Conservation (phyloP, 2,329 filamentous ascomycete genomes). For the Neonectria ditissima region DNA sequence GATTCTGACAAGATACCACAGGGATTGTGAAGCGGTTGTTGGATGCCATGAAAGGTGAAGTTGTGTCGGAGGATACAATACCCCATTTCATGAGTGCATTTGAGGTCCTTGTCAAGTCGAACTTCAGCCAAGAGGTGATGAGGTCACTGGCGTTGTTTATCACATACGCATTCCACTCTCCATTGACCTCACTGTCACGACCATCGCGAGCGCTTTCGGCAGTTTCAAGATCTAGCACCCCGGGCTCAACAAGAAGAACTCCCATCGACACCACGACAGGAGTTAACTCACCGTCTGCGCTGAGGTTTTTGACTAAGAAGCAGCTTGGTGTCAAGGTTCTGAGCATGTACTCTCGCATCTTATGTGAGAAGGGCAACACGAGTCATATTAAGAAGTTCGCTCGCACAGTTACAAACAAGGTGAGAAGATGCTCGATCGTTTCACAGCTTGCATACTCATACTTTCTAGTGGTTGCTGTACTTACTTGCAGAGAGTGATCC, state of each 20-base stretch:
- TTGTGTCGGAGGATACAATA: constrained; percentile 77
- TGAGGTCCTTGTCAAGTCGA: constrained; percentile 81
- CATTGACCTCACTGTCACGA: constrained; percentile 60
- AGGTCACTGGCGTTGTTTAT: constrained; percentile 91
- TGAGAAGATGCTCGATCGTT: constrained; percentile 52
- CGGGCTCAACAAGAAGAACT: constrained; percentile 52
- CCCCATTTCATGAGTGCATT: constrained; percentile 84
- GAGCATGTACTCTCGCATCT: constrained; percentile 79
- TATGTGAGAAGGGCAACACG: constrained; percentile 79
- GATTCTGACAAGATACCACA: constrained; percentile 52
- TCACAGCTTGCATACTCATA: constrained; percentile 26
- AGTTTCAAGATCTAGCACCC: constrained; percentile 56
- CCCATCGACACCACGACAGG: constrained; percentile 51
- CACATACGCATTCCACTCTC: constrained; percentile 85
- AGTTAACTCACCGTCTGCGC: constrained; percentile 44
- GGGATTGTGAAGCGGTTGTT: constrained; percentile 91
- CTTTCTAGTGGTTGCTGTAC: constrained; percentile 84
- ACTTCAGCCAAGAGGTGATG: constrained; percentile 85
- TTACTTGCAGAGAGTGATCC: constrained; percentile 88
- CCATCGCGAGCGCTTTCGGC: constrained; percentile 61
- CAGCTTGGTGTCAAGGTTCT: constrained; percentile 81
- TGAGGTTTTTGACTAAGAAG: constrained; percentile 67
- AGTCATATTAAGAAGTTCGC: constrained; percentile 87
- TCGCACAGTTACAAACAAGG: constrained; percentile 94
- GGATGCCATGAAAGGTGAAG: constrained; percentile 89